A percentile compares a stretch with the other conserved stretches of the same genome.
These are phyloP conservation scores for Nakazawaea sp. DNA, from an alignment of 805 yeast species.

Conservation along the genomic window DNA sequence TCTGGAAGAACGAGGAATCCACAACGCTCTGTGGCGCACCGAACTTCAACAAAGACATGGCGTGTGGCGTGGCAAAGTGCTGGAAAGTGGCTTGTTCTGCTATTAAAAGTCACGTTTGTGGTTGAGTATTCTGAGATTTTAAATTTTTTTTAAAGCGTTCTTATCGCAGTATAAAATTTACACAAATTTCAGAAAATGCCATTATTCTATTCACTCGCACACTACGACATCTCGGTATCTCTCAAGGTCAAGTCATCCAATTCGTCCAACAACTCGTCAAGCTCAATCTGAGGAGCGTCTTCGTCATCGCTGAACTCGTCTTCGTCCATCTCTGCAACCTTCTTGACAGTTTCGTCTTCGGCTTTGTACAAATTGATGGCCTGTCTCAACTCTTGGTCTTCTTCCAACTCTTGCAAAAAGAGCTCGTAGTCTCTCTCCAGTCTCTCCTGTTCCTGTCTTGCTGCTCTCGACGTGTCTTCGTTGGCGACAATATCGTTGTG, in stretches of 20 bases:
- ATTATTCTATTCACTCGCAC: neutral
- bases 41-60: slow-evolving; percentile 23
- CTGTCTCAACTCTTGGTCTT: slow-evolving; percentile 90
- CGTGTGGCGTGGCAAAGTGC: too few relatives aligned
- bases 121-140: too few relatives aligned
- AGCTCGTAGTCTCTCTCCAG: slow-evolving; percentile 93
- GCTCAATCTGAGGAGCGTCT: slow-evolving; percentile 81
- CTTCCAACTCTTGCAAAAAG: slow-evolving; percentile 96
- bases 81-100: too few relatives aligned
- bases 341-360: slow-evolving; percentile 21
- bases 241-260: slow-evolving; percentile 88
- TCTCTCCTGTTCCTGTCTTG: slow-evolving; percentile 81
- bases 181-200: too few relatives aligned
- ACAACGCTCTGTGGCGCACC: slow-evolving; percentile 62
- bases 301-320: slow-evolving; percentile 50
- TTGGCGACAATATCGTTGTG: slow-evolving; percentile 82
- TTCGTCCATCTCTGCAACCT: slow-evolving; percentile 33
- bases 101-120: too few relatives aligned
- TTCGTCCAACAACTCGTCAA: slow-evolving; percentile 92
- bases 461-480: slow-evolving; percentile 54
- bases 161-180: too few relatives aligned
- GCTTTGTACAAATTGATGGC: slow-evolving; percentile 85
- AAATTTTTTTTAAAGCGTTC: too few relatives aligned
- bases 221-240: slow-evolving; percentile 24
- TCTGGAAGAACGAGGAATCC: slow-evolving; percentile 82